Base-by-base conservation (phyloP, 176 grass and related monocot genomes). In the Lolium multiflorum region DNA sequence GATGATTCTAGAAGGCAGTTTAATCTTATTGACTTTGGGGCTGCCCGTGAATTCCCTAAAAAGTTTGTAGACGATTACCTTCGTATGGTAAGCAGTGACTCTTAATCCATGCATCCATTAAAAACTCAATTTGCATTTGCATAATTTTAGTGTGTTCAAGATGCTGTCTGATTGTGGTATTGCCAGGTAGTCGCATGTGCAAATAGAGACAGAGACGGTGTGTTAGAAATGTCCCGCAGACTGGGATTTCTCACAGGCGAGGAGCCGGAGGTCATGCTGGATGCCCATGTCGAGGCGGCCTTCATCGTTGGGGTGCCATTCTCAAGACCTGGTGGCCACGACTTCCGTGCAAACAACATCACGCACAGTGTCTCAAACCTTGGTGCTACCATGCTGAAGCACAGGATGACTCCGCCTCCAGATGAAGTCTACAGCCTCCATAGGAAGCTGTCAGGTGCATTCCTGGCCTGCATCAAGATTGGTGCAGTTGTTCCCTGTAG, bases 21-120 rank as follows among this genome's bases (percentile, higher is more conserved):
- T 65, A 98, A 95, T 89, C 90, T 98, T 56, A 98, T 98, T 41
- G 96, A 98, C 81, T 98, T 98, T 58, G 93, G 93, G 28, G 96
- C 96, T 68, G 96, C 93, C 55, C 82, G 87, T 75, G 96, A 94
- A 50, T 98, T 94, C 78, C 70, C 93, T 52, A 92, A 90, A 77
- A 76, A 81, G 73, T 98, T 98, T 91, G 93, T 96, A 39, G 96
- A 96, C 80, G 90, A 98, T 77, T 98, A 98, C 74, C 84, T 98
- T 17, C 79, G 62, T 49, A 96, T 98, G 93, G 96, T 98, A 89
- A 61, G 51, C 57, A 31, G 44, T 59, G n/a, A 72, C 2, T 68
- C 66, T 63, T 76, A 54, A 14, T 71, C 58, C 28, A 4, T 39
- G 22, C 17, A 51, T 78, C 3, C 14, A 62, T 47, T 81, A 57